These are phyloP conservation scores for Musa troglodytarum DNA, from an alignment of 176 grass and related monocot species.

Conservation along the genomic window DNA sequence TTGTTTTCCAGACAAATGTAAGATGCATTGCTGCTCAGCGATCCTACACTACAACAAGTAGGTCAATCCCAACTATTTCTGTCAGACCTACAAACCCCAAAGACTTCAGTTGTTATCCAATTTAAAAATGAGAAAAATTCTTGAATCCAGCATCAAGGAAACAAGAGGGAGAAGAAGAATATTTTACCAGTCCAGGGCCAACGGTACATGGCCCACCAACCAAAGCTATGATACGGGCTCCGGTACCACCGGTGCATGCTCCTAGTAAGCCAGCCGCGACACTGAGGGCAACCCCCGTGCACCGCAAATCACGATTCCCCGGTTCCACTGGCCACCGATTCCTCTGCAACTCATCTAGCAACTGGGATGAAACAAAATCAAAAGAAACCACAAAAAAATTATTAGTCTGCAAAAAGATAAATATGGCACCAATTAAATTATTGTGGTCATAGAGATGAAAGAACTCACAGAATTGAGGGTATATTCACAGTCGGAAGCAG, in stretches of 20 bases:
- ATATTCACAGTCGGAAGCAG: constrained; percentile 79
- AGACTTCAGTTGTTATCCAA: not conserved
- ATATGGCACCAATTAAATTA: not conserved
- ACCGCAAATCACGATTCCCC: constrained; percentile 63
- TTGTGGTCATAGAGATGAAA: not conserved
- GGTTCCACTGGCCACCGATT: constrained; percentile 85
- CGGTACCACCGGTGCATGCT: constrained; percentile 77
- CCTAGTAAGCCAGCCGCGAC: constrained; percentile 86
- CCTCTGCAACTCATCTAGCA: constrained; percentile 84
- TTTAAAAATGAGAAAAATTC: not conserved
- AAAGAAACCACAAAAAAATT: not conserved
- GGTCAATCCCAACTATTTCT: no score
- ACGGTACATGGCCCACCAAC: constrained; percentile 85
- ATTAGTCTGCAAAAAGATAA: not conserved
- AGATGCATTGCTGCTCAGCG: no score
- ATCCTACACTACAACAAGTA: no score
- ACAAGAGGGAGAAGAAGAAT: not conserved
- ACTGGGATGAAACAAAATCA: constrained; percentile 31
- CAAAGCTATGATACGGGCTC: constrained; percentile 78
- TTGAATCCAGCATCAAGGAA: not conserved
- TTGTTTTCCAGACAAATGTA: no score
- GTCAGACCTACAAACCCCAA: no score
- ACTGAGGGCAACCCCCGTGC: constrained; percentile 85
- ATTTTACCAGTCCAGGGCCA: constrained; percentile 89
- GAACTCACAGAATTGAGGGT: constrained; percentile 71